These are phyloP conservation scores for Silene latifolia DNA, from an alignment of 148 eudicot genomes.

Conservation along the genomic window DNA sequence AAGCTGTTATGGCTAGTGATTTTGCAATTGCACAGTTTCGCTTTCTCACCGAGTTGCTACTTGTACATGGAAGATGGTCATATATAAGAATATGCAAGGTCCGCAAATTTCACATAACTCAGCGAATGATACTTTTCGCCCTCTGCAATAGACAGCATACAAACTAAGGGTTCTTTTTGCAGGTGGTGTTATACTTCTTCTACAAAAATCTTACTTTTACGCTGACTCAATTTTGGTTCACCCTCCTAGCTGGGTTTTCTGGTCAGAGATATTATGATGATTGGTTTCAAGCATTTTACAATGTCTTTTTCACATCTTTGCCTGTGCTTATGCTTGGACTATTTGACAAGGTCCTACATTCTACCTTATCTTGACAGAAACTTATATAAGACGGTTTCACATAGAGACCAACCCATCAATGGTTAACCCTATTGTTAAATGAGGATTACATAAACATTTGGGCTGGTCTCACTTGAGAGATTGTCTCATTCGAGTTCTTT, in stretches of 20 bases:
- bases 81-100: constrained; percentile 96
- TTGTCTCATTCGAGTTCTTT: too few species aligned
- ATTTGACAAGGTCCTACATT: constrained; percentile 71
- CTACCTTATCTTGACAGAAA: constrained; percentile 4
- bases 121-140: not conserved
- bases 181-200: constrained; percentile 90
- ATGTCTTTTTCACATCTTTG: constrained; percentile 83
- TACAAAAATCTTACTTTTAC: constrained; percentile 96
- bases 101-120: constrained; percentile 10
- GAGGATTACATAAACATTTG: not conserved
- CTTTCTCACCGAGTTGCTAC: constrained; percentile 85
- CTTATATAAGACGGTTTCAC: not conserved
- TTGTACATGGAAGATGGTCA: constrained; percentile 98
- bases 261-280: constrained; percentile 98
- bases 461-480: not conserved
- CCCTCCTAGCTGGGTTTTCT: constrained; percentile 84
- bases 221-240: constrained; percentile 95
- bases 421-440: not conserved
- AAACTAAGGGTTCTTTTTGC: constrained; percentile 29
- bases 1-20: constrained; percentile 99
- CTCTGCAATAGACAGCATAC: not conserved
- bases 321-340: constrained; percentile 91
- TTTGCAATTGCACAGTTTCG: constrained; percentile 98
- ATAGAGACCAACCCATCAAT: not conserved
- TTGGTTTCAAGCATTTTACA: constrained; percentile 96